Conservation (phyloP, 176 grass and related monocot genomes). For the Phoenix dactylifera region DNA sequence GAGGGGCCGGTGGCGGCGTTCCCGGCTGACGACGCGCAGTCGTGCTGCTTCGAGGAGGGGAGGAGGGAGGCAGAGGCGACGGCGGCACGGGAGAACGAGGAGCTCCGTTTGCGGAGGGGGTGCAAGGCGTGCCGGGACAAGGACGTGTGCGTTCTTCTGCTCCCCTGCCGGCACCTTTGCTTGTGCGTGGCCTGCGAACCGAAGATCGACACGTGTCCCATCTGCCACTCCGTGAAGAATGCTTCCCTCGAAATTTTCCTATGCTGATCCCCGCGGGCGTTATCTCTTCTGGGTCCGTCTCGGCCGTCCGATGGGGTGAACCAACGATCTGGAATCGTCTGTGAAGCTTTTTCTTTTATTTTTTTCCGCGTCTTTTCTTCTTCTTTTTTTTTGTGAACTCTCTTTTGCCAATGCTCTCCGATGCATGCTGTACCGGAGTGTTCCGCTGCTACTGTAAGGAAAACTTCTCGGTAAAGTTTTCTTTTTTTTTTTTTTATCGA, state of each 20-base stretch:
- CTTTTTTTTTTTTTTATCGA: too few species aligned
- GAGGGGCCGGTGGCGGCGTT: conserved; percentile 2
- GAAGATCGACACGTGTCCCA: conserved; percentile 23
- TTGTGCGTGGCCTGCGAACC: conserved; percentile 43
- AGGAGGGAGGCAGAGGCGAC: neutral
- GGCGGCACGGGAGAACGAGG: neutral
- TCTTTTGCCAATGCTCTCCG: too few species aligned
- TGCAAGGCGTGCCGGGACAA: conserved; percentile 39
- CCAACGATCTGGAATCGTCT: too few species aligned
- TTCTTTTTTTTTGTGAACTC: too few species aligned
- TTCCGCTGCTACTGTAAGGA: too few species aligned
- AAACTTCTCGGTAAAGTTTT: too few species aligned
- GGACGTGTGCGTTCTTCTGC: conserved; percentile 43
- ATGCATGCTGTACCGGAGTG: too few species aligned
- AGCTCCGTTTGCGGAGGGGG: neutral
- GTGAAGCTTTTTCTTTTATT: too few species aligned
- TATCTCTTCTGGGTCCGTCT: too few species aligned
- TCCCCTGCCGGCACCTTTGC: conserved; percentile 76
- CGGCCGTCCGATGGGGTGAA: too few species aligned
- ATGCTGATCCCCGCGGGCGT: conserved; percentile 4
- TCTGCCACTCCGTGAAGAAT: conserved; percentile 37
- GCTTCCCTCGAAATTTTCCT: conserved; percentile 33
- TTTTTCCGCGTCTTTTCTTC: too few species aligned
- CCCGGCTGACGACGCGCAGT: conserved; percentile 38
- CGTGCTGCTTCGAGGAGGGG: conserved; percentile 43